Evolutionary conservation across 768 basidiomycete genomes (phyloP).

Genomic region (Russula abietina): DNA sequence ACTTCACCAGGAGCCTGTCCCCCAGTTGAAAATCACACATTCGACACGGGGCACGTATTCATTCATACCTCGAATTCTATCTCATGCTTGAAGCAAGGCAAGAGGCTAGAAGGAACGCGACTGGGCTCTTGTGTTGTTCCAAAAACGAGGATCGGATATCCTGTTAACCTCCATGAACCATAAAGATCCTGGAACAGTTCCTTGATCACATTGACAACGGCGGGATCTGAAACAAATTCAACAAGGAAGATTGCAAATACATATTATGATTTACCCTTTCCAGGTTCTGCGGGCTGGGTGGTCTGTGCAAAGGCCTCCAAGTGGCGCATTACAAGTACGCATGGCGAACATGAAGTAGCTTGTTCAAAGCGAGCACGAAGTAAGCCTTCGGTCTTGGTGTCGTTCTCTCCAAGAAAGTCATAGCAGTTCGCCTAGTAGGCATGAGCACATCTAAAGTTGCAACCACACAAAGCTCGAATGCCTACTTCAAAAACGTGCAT

Average conservation of each 20-base stretch:
- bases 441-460: slow-evolving; percentile 4
- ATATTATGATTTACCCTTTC: slow-evolving; percentile 48
- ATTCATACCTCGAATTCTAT: slow-evolving; percentile 49
- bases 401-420: slow-evolving; percentile 71
- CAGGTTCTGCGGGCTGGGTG: slow-evolving; percentile 55
- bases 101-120: slow-evolving; percentile 54
- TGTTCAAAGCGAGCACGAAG: slow-evolving; percentile 70
- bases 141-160: slow-evolving; percentile 68
- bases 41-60: slow-evolving; percentile 36
- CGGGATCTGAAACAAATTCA: slow-evolving; percentile 41
- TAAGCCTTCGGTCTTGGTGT: slow-evolving; percentile 65
- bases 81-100: slow-evolving; percentile 82
- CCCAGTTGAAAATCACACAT: slow-evolving; percentile 1
- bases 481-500: slow-evolving; percentile 74
- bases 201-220: slow-evolving; percentile 50
- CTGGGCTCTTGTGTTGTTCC: slow-evolving; percentile 66
- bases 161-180: slow-evolving; percentile 50
- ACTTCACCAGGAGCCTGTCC: slow-evolving; percentile 72
- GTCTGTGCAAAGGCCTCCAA: slow-evolving; percentile 73
- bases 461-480: not conserved
- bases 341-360: slow-evolving; percentile 75
- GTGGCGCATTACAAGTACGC: slow-evolving; percentile 73
- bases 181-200: slow-evolving; percentile 58
- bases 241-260: not conserved
- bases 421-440: slow-evolving; percentile 73